Base-by-base conservation (phyloP, 139 green algal species). In the Zygnema cylindricum region DNA sequence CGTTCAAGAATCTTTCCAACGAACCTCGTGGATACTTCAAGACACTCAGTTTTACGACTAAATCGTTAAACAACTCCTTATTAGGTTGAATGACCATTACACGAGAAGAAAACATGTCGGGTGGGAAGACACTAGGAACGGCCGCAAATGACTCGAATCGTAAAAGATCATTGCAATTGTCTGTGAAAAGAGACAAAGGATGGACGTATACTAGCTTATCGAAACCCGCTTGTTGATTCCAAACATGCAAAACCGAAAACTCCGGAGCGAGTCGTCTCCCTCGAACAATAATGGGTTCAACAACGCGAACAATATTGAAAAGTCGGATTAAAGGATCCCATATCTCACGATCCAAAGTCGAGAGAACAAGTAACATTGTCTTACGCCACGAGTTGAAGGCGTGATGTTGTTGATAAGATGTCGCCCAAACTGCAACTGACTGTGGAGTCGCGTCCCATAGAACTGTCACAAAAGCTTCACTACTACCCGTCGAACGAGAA, bases 321-420 rank as follows among this genome's bases (percentile, higher is more conserved):
- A 90, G 43, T 32, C 54, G 84, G 0, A 41, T 69, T 33, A 76
- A 90, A 1, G 85, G 85, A 77, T 81, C 76, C 85, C 85, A 90
- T 32, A 35, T n/a, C 42, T 90, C 38, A 0, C 38, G 33, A 32
- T 38, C 22, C 79, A 90, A n/a, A 11, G 85, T 89, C 40, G 85
- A 89, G 21, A 57, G 85, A 76, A 90, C 85, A 23, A 90, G 41
- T 0, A 90, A 76, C 81, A 90, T 84, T 25, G 49, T 89, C 23
- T 87, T 90, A 21, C 81, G 85, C 43, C 43, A 90, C 2, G 85
- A 88, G 78, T 35, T 90, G 85, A 90, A 90, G 7, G 77, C 11
- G 16, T 90, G 85, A 76, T 90, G 85, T 76, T 90, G 85, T 33
- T 87, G 77, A 79, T 90, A 90, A 0, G 85, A 90, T 7, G 85